Conservation (phyloP, 441 rosid genomes). For the Populus trichocarpa region DNA sequence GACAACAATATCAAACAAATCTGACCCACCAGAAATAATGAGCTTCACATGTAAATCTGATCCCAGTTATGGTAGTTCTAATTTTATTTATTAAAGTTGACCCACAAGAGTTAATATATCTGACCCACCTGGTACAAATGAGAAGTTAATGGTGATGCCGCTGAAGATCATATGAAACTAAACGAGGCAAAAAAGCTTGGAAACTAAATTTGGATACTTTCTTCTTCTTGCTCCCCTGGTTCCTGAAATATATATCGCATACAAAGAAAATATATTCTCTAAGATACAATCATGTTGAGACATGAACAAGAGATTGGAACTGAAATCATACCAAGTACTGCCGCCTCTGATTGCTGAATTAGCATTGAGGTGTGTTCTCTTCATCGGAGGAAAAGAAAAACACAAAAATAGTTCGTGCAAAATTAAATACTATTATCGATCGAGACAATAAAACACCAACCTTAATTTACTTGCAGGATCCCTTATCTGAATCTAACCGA, state of each 20-base stretch:
- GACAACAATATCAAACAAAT: slow-evolving; percentile 14
- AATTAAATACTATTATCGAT: too few species aligned
- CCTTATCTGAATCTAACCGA: not conserved
- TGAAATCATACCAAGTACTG: slow-evolving; percentile 3
- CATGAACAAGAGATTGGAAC: not conserved
- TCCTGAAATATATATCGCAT: not conserved
- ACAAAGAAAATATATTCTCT: not conserved
- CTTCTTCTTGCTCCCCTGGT: not conserved
- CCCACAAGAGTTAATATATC: slow-evolving; percentile 26
- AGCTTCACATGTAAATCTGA: slow-evolving; percentile 36
- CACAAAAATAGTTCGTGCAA: not conserved
- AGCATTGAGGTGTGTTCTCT: not conserved
- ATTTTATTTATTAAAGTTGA: slow-evolving; percentile 10
- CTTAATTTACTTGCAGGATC: not conserved
- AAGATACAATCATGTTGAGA: not conserved
- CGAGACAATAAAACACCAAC: not conserved
- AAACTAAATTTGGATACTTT: not conserved
- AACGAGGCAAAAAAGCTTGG: not conserved
- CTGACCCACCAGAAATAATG: slow-evolving; percentile 32
- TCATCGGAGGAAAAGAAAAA: not conserved
- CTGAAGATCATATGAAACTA: not conserved
- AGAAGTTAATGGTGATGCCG: slow-evolving; percentile 14
- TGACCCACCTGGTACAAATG: slow-evolving; percentile 20
- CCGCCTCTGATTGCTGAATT: not conserved
- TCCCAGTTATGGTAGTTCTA: slow-evolving; percentile 8